These are phyloP conservation scores for Vitis rupestris DNA, from an alignment of 164 flowering plant genomes.

Conservation along the genomic window DNA sequence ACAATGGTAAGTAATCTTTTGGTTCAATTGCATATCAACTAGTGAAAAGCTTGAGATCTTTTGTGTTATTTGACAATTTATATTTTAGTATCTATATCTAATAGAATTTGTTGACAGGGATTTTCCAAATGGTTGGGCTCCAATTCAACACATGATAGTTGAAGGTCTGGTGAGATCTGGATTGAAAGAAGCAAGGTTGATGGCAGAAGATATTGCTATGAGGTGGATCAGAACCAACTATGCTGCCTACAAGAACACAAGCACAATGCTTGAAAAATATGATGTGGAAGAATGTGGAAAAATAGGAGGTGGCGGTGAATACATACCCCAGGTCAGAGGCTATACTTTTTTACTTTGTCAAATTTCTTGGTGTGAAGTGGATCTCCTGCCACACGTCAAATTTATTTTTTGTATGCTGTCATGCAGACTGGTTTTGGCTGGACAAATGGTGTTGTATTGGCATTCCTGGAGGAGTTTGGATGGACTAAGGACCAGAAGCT, in stretches of 20 bases:
- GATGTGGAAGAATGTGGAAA: slow-evolving; percentile 65
- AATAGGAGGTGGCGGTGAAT: slow-evolving; percentile 81
- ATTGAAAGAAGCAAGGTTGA: slow-evolving; percentile 41
- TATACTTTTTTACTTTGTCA: no score
- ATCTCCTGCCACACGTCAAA: no score
- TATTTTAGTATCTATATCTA: not conserved
- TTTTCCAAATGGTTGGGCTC: slow-evolving; percentile 97
- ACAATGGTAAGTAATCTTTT: slow-evolving; percentile 64
- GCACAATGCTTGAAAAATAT: slow-evolving; percentile 77
- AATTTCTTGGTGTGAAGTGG: no score
- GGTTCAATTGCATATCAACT: no score
- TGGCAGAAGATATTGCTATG: slow-evolving; percentile 76
- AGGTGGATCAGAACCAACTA: slow-evolving; percentile 88
- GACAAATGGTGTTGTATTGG: slow-evolving; percentile 89
- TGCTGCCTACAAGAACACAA: slow-evolving; percentile 66
- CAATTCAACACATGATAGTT: slow-evolving; percentile 87
- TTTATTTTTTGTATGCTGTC: not conserved
- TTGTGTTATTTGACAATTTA: no score
- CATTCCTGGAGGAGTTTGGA: slow-evolving; percentile 91
- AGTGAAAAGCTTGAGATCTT: no score
- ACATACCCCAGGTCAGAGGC: slow-evolving; percentile 49
- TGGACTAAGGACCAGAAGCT: slow-evolving; percentile 67
- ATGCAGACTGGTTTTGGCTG: slow-evolving; percentile 98
- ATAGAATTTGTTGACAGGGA: slow-evolving; percentile 53
- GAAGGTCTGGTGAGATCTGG: slow-evolving; percentile 77